Percentiles rank a stretch among this genome's conserved stretches.
phyloP scores from a whole-genome alignment of 768 basidiomycete genomes.

The Lentinus brumalis region DNA sequence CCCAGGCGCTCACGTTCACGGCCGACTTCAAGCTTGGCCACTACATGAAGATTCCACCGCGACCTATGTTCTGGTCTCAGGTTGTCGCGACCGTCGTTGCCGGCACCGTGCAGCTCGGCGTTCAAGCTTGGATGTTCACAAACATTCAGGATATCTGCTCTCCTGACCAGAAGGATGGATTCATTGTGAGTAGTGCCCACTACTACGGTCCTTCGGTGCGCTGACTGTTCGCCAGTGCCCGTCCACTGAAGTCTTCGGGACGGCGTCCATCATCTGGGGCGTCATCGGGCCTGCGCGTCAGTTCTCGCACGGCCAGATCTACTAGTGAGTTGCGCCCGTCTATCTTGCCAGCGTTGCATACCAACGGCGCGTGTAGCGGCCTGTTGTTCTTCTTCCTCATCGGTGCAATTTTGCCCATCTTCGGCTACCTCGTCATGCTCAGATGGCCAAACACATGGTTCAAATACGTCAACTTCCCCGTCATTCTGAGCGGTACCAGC shows the following conservation, averaged over 20 bases:
- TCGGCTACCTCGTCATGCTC: conserved; percentile 46
- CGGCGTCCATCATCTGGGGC: conserved; percentile 50
- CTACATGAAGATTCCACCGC: conserved; percentile 68
- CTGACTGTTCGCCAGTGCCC: conserved; percentile 47
- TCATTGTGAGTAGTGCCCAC: conserved; percentile 41
- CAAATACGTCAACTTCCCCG: conserved; percentile 41
- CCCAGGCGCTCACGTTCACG: conserved; percentile 66
- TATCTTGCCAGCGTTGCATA: neutral
- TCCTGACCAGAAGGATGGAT: conserved; percentile 55
- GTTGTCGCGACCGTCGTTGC: conserved; percentile 59
- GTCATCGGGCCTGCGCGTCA: conserved; percentile 43
- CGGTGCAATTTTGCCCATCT: conserved; percentile 41
- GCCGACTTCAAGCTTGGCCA: conserved; percentile 79
- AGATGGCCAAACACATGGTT: conserved; percentile 63
- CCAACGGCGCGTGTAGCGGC: conserved; percentile 10
- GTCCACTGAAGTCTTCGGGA: conserved; percentile 59
- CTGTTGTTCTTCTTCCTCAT: conserved; percentile 49
- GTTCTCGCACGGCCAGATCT: conserved; percentile 39
- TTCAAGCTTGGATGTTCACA: conserved; percentile 67
- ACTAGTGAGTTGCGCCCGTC: conserved; percentile 29
- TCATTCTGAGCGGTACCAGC: conserved; percentile 43
- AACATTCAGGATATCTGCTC: conserved; percentile 65
- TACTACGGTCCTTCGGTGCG: neutral
- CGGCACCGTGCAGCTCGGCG: conserved; percentile 66
- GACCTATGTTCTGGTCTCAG: conserved; percentile 47